Percentiles rank a stretch among this genome's conserved stretches.
Evolutionary conservation across 352 stramenopile genomes (phyloP).

Genomic region (Achlya hypogyna): DNA sequence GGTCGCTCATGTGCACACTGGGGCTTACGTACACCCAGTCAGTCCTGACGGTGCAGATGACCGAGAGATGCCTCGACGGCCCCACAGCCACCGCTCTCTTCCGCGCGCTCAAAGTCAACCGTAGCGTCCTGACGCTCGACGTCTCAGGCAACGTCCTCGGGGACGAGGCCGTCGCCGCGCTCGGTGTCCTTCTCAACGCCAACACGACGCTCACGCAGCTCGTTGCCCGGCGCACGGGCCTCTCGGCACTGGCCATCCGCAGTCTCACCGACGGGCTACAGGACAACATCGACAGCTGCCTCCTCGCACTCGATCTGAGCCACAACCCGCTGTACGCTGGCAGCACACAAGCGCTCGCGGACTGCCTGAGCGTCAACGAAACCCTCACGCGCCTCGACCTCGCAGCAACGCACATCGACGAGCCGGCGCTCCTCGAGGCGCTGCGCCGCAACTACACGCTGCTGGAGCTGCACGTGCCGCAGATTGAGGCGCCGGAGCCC

Average conservation of each 20-base stretch:
- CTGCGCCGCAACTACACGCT: slow-evolving; percentile 23
- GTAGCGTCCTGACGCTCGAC: slow-evolving; percentile 33
- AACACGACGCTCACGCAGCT: slow-evolving; percentile 56
- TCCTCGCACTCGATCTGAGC: slow-evolving; percentile 49
- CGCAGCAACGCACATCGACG: slow-evolving; percentile 32
- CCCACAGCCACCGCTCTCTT: slow-evolving; percentile 39
- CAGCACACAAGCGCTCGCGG: slow-evolving; percentile 32
- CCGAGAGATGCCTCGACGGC: neutral
- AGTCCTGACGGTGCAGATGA: slow-evolving; percentile 11
- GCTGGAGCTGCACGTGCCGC: slow-evolving; percentile 30
- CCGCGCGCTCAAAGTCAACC: slow-evolving; percentile 42
- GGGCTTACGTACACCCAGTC: slow-evolving; percentile 1
- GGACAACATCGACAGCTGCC: slow-evolving; percentile 46
- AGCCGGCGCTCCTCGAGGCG: slow-evolving; percentile 41
- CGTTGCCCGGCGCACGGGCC: slow-evolving; percentile 38
- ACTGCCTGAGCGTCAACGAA: slow-evolving; percentile 55
- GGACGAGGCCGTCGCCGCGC: slow-evolving; percentile 39
- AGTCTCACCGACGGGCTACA: slow-evolving; percentile 48
- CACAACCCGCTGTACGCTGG: slow-evolving; percentile 41
- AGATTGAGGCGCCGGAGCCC: slow-evolving; percentile 54
- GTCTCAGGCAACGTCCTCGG: slow-evolving; percentile 39
- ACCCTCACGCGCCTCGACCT: slow-evolving; percentile 48
- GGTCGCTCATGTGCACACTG: neutral
- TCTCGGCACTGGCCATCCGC: slow-evolving; percentile 38
- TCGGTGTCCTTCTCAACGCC: slow-evolving; percentile 45